Base-by-base conservation (phyloP, 192 early-diverging fungal species). In the Backusella circina region DNA sequence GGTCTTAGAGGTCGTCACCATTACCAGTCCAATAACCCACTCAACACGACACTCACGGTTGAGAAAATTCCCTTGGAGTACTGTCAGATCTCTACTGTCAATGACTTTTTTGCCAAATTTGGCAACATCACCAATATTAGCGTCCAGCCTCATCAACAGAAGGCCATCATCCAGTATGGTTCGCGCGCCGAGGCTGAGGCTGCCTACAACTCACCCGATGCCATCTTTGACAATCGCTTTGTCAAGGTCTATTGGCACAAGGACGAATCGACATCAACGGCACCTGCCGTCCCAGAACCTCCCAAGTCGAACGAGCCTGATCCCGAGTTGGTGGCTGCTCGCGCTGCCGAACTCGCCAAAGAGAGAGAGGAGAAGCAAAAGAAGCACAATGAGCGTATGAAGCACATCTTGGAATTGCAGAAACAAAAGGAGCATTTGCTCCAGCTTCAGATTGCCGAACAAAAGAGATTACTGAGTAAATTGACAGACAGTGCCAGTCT, bases 191-290 rank as follows among this genome's bases (percentile, higher is more conserved):
- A 95, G 75, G 94, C 94, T 2, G 79, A 81, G 28, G 88, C 86
- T 8, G 93, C 93, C 12, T 90, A 94, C 68, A 84, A 84, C 44
- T 91, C 88, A 23, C 94, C 94, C 3, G 91, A 93, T 16, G 86
- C 90, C 10, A 92, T 95, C 38, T 95, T 95, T 83, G 91, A 86
- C 21, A 95, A 95, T 78, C 88, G 94, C 26, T 95, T 95, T 74
- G 94, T 95, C 61, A 93, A 93, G 72, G 89, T 95, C n/a, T 95
- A 88, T 78, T 95, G 93, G 91, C 81, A 88, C 36, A 84, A 84
- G 12, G 85, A 83, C 37, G 87, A 88, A 9, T 26, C 80, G 23
- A 73, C 82, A 31, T 18, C 28, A 12, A 33, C 32, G 21, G 5
- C 54, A 32, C 31, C 61, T 8, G 31, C 79, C 15, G 47, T 47